Evolutionary conservation across 768 basidiomycete genomes (phyloP).

Genomic region (Dioszegia crocea): DNA sequence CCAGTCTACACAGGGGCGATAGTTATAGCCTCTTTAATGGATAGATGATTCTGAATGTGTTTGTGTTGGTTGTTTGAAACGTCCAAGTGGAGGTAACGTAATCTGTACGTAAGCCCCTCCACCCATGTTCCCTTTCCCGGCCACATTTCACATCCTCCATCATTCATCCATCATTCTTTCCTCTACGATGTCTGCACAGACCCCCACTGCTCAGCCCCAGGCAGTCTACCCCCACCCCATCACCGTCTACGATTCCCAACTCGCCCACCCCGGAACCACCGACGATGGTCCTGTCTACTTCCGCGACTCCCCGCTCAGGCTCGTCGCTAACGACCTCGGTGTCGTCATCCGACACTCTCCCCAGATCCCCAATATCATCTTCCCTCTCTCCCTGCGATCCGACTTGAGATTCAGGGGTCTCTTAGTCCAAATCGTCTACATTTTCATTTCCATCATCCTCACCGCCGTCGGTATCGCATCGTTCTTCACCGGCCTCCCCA

Average conservation of each 20-base stretch:
- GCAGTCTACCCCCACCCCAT: neutral
- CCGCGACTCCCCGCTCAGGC: slow-evolving; percentile 1
- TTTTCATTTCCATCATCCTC: neutral
- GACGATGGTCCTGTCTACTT: neutral
- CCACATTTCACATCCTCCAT: no score
- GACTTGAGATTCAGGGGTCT: neutral
- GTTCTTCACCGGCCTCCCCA: neutral
- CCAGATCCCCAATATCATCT: slow-evolving; percentile 7
- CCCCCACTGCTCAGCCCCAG: no score
- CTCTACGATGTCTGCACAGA: no score
- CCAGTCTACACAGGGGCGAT: no score
- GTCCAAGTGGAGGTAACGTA: no score
- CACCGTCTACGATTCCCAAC: slow-evolving; percentile 14
- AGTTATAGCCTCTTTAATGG: no score
- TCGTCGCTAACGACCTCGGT: slow-evolving; percentile 1
- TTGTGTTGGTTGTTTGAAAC: no score
- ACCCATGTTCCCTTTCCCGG: no score
- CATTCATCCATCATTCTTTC: no score
- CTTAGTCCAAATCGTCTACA: neutral
- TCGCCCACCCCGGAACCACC: neutral
- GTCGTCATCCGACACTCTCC: slow-evolving; percentile 7
- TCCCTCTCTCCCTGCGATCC: neutral
- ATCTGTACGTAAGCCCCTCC: no score
- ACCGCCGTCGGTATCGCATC: neutral
- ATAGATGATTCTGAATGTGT: no score